These are phyloP conservation scores for Pelargonium australe DNA, from an alignment of 441 rosid species.

Conservation along the genomic window DNA sequence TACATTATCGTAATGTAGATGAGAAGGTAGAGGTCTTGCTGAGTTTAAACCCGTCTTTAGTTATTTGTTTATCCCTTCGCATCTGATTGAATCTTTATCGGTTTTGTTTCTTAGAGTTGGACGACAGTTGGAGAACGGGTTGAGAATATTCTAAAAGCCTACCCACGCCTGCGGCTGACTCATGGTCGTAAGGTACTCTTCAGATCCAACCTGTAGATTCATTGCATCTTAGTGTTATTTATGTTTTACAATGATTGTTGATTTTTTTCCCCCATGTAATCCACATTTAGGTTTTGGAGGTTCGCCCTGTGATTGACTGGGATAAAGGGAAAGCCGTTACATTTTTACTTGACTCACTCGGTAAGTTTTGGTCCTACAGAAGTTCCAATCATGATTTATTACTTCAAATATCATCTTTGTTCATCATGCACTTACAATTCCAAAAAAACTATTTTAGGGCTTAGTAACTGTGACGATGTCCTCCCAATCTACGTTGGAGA, in stretches of 20 bases:
- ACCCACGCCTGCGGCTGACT: constrained; percentile 66
- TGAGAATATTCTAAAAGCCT: constrained; percentile 43
- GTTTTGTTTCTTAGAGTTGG: constrained; percentile 54
- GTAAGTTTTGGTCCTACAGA: constrained; percentile 27
- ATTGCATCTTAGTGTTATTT: background rate
- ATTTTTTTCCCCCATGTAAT: background rate
- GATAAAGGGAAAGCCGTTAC: constrained; percentile 94
- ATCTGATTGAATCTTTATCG: background rate
- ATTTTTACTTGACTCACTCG: constrained; percentile 89
- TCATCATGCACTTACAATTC: background rate
- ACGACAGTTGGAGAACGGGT: constrained; percentile 52
- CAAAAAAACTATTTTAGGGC: constrained; percentile 34
- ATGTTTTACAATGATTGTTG: background rate
- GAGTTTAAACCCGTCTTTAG: constrained; percentile 3
- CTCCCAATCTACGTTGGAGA: constrained; percentile 95
- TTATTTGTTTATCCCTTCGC: background rate
- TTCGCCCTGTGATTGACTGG: constrained; percentile 90
- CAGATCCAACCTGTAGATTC: background rate
- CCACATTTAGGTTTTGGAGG: constrained; percentile 62
- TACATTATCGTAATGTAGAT: constrained; percentile 90
- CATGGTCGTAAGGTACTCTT: constrained; percentile 84
- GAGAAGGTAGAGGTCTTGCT: constrained; percentile 40
- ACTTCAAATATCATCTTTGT: background rate
- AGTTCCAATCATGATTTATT: background rate
- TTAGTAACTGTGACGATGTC: constrained; percentile 62